Base-by-base conservation (phyloP, 306 rosid species). In the Cucumis melo region DNA sequence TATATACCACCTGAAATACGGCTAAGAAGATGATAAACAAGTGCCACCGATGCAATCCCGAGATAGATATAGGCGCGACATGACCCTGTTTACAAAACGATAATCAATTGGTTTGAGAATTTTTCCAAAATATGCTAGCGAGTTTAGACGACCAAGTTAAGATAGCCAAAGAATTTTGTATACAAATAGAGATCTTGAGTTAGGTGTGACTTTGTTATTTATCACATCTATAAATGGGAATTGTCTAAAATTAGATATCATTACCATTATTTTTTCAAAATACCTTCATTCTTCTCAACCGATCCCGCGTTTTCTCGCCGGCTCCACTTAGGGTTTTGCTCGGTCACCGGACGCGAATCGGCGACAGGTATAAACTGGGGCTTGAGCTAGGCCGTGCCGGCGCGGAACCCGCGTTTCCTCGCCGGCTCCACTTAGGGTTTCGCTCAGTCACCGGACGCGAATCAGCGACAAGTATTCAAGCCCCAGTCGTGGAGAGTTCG, bases 401-500 rank as follows among this genome's bases (percentile, higher is more conserved):
- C n/a, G n/a, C n/a, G n/a, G n/a, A n/a, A n/a, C n/a, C n/a, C n/a
- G n/a, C n/a, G n/a, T 79, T 62, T 61, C 68, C 83, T 86, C 91
- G 0, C 86, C 91, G 10, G 93, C 88, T 20, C 89, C 98, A 83
- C 89, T 95, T 87, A 89, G 92, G 4, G 99, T 95, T 10, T 83
- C 93, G 0, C 82, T 84, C 41, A 83, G 94, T 68, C 96, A 91
- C 86, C 82, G 88, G 66, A 86, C 87, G 51, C 83, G 96, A 78
- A 95, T 95, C 82, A 79, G 87, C 20, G 99, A 92, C 63, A 95
- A 95, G 86, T 95, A 95, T 81, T n/a, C n/a, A n/a, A n/a, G n/a
- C n/a, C n/a, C n/a, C n/a, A 78, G 99, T 23, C 95, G 99, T 0
- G 99, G 99, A 2, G 99, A 95, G 89, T 95, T 95, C 77, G 99